Base-by-base conservation (phyloP, 2,329 filamentous ascomycete genomes). In the Penicillium nordicum region DNA sequence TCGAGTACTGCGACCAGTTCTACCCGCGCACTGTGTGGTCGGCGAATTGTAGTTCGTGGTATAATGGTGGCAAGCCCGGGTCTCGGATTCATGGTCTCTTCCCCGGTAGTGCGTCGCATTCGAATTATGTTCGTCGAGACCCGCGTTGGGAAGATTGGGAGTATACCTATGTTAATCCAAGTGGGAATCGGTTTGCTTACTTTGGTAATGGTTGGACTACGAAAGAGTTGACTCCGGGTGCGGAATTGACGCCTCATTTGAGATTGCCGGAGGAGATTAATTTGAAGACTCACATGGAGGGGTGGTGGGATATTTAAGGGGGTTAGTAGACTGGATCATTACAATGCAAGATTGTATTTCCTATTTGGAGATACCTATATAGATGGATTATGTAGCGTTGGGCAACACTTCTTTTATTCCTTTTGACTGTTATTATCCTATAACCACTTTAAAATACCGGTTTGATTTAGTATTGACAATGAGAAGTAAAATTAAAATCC, bases 121-220 rank as follows among this genome's bases (percentile, higher is more conserved):
- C 84, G 32, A 85, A 85, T 2, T 78, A 83, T 14, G 77, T 87
- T 8, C 76, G 84, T 25, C 74, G 68, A n/a, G 78, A 81, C 42
- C 82, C 82, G 1, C 70, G 82, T 6, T 85, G 82, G 81, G 83
- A 85, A 64, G 83, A 85, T 61, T 85, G 76, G 72, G 80, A 83
- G 56, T 85, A 81, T 64, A 77, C 76, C 3, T 78, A 80, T 54
- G 65, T 74, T 37, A 74, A 75, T 41, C 68, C 68, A 0, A 72
- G 70, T 58, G 74, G 72, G 8, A 82, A 83, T 64, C 65, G 74
- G 16, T 71, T 73, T 63, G 68, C 70, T 32, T 90, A 86, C 66
- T 83, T 89, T 62, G 88, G 88, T 0, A 88, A 87, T 65, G 88
- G 88, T 0, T 84, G 82, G 73, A 88, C 86, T 3, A 76, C 64